Base-by-base conservation (phyloP, 257 asterid species). In the Solanum dulcamara region DNA sequence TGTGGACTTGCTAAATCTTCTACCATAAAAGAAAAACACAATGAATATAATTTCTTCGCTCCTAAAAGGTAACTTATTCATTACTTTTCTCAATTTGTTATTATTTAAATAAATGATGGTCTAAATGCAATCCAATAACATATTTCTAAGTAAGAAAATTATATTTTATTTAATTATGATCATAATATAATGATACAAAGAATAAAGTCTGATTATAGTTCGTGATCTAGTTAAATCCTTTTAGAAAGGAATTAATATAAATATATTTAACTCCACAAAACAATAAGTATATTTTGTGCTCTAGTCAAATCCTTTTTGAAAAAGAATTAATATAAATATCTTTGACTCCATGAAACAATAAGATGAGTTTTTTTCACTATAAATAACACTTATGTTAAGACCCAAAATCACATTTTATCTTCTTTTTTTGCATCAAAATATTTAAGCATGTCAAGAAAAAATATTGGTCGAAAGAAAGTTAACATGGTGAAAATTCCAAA, bases 401-500 rank as follows among this genome's bases (percentile, higher is more conserved):
- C 7, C 77, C 4, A 67, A 33, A 67, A 67, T 17, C 44, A 67
- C 46, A 8, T 7, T 32, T 67, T 17, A 57, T 67, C 44, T 33
- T 33, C 17, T 35, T 8, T 15, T 32, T 3, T 10, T 18, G 8
- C 15, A 33, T 3, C 3, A 7, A 15, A 67, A 13, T 0, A 15
- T 33, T 57, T 80, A 32, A 57, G 32, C 66, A 85, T 80, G 85
- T 38, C 81, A 62, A 85, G 50, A 68, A 57, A 35, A 35, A 87
- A 86, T 86, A 83, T 20, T 30, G 96, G 94, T 13, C 88, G 93
- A 0, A 92, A 89, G 74, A 94, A 91, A 86, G 66, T 93, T 8
- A 88, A 84, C n/a, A 92, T 94, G 88, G 91, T n/a, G 85, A 94
- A 91, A 59, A 93, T 93, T 79, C 84, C 81, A 51, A 91, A 91